Conservation (phyloP, 2,329 filamentous ascomycete species). For the Pseudogymnoascus sp. region DNA sequence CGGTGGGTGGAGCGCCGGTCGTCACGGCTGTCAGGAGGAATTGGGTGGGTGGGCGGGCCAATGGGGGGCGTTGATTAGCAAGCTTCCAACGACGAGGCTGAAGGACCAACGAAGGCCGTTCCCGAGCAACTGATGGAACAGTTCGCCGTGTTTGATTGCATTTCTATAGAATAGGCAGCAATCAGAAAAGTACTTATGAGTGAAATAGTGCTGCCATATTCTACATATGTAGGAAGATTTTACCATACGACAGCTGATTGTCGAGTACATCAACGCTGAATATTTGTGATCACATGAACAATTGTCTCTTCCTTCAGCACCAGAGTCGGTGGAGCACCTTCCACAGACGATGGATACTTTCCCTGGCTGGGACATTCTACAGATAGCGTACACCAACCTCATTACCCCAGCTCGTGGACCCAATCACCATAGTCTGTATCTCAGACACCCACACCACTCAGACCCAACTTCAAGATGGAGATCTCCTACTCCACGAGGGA, state of each 20-base stretch:
- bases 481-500: constrained; percentile 83
- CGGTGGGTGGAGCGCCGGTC: not conserved
- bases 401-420: constrained; percentile 15
- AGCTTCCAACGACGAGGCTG: not conserved
- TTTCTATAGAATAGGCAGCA: not conserved
- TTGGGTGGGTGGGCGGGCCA: not conserved
- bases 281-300: not conserved
- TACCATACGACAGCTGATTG: not conserved
- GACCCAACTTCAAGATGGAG: constrained; percentile 63
- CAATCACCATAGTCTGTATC: constrained; percentile 76
- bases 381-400: not conserved
- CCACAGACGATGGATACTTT: not conserved
- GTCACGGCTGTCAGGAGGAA: not conserved
- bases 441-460: constrained; percentile 77
- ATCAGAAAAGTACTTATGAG: not conserved
- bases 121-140: too few species aligned
- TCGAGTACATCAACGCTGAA: not conserved
- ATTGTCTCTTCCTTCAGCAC: too few species aligned
- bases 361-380: not conserved
- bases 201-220: not conserved
- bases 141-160: not conserved
- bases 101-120: too few species aligned
- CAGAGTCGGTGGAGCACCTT: not conserved
- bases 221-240: not conserved
- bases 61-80: not conserved